Percentiles rank a stretch among this genome's conserved stretches.
Evolutionary conservation across 75 land plant genomes (phyloP).

Genomic region (Pinus taeda): DNA sequence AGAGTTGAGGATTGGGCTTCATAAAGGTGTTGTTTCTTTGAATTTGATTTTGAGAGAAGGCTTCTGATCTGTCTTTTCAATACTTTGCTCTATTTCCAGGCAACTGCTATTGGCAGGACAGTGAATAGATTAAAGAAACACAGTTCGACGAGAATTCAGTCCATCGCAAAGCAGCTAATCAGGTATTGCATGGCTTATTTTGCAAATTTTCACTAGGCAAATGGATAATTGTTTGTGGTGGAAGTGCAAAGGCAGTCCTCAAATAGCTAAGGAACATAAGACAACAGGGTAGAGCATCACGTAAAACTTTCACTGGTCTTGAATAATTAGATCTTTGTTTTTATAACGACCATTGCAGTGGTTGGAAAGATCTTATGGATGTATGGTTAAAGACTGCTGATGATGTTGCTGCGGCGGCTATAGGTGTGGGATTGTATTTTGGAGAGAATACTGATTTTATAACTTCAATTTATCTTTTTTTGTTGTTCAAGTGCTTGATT

Average conservation of each 20-base stretch:
- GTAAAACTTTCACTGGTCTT: not conserved
- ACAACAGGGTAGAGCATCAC: not conserved
- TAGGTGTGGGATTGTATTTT: slow-evolving; percentile 11
- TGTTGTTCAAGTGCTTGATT: not conserved
- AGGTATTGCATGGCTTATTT: slow-evolving; percentile 28
- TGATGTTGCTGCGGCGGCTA: slow-evolving; percentile 32
- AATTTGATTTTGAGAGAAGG: not conserved
- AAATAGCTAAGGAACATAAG: not conserved
- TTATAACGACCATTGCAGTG: slow-evolving; percentile 33
- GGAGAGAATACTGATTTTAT: not conserved
- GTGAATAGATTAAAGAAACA: slow-evolving; percentile 72
- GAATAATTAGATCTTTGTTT: not conserved
- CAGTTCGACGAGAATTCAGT: slow-evolving; percentile 50
- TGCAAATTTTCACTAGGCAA: not conserved
- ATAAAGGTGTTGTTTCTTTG: not conserved
- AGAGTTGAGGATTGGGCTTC: not conserved
- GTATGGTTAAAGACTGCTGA: slow-evolving; percentile 61
- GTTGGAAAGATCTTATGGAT: slow-evolving; percentile 80
- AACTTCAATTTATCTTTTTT: slow-evolving; percentile 10
- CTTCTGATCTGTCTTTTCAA: not conserved
- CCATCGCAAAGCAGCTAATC: slow-evolving; percentile 56
- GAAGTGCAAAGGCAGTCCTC: not conserved
- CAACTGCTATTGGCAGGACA: slow-evolving; percentile 82
- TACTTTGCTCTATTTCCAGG: slow-evolving; percentile 29
- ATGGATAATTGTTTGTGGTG: not conserved